phyloP scores from a whole-genome alignment of 1,139 yeast species.

The Candida pseudocylindracea region DNA sequence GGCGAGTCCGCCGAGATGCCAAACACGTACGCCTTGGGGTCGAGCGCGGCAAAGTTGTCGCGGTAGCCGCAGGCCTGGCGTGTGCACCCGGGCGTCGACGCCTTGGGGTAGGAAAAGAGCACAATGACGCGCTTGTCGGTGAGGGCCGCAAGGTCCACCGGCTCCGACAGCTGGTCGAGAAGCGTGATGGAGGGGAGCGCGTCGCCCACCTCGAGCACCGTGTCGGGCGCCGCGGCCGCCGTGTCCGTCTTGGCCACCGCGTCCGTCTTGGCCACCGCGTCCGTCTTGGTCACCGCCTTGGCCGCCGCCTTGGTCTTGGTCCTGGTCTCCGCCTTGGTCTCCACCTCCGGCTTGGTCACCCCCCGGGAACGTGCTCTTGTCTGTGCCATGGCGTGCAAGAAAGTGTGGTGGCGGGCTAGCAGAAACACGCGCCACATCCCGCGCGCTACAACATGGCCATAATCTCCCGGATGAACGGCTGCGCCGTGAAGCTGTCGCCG shows the following conservation, averaged over 20 bases:
- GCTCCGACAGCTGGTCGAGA: conserved; percentile 43
- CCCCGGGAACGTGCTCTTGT: too few species aligned
- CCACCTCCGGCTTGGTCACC: conserved; percentile 1
- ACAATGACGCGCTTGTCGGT: conserved; percentile 31
- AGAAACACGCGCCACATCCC: too few species aligned
- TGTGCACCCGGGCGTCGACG: conserved; percentile 90
- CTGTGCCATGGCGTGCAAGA: too few species aligned
- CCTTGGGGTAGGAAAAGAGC: conserved; percentile 72
- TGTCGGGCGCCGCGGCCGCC: too few species aligned
- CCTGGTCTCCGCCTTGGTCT: conserved; percentile 18
- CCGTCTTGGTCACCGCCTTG: conserved; percentile 16
- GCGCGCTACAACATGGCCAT: too few species aligned
- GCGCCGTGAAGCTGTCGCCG: too few species aligned
- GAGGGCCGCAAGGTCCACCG: conserved; percentile 24
- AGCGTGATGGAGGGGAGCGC: conserved; percentile 42
- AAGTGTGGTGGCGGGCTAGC: too few species aligned
- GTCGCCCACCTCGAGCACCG: conserved; percentile 27
- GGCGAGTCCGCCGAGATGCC: conserved; percentile 62
- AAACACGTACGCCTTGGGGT: conserved; percentile 26
- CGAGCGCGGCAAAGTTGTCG: conserved; percentile 32
- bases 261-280: too few species aligned
- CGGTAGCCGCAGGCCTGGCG: conserved; percentile 85
- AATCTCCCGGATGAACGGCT: too few species aligned
- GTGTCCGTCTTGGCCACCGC: too few species aligned
- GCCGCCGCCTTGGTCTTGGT: too few species aligned